Evolutionary conservation across 345 rosid genomes (phyloP).

Genomic region (Salix dunnii): DNA sequence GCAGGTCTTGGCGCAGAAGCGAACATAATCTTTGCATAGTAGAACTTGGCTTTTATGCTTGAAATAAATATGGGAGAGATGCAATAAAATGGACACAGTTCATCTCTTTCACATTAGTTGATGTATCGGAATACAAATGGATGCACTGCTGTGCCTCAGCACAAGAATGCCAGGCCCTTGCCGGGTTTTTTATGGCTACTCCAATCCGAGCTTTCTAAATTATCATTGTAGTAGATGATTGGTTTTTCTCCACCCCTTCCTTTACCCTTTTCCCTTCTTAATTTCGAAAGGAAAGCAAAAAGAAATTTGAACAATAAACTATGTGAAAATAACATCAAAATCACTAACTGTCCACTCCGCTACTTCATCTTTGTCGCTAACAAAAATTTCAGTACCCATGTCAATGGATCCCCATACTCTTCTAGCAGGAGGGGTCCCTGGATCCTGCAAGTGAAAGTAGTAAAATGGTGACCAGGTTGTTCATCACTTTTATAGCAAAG

Average conservation of each 20-base stretch:
- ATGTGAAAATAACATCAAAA: conserved; percentile 27
- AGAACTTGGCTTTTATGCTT: too few species aligned
- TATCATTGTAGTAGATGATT: background rate
- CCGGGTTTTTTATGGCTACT: conserved; percentile 7
- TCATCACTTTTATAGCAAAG: background rate
- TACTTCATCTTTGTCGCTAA: conserved; percentile 22
- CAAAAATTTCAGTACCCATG: conserved; percentile 31
- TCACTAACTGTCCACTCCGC: conserved; percentile 30
- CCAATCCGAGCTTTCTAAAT: background rate
- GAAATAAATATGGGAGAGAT: too few species aligned
- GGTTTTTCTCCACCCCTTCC: background rate
- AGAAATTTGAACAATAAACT: background rate
- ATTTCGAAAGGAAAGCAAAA: background rate
- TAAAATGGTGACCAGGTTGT: background rate
- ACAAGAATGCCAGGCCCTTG: conserved; percentile 10
- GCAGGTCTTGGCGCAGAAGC: too few species aligned
- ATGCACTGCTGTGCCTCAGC: background rate
- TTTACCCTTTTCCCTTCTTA: background rate
- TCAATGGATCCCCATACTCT: conserved; percentile 32
- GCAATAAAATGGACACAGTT: too few species aligned
- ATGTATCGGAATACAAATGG: conserved; percentile 2
- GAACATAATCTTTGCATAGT: too few species aligned
- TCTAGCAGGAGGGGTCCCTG: conserved; percentile 28
- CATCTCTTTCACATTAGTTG: background rate
- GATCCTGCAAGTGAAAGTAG: conserved; percentile 21